Evolutionary conservation across 78 protist species (phyloP).

Genomic region (Dictyostelium brefeldianum): DNA sequence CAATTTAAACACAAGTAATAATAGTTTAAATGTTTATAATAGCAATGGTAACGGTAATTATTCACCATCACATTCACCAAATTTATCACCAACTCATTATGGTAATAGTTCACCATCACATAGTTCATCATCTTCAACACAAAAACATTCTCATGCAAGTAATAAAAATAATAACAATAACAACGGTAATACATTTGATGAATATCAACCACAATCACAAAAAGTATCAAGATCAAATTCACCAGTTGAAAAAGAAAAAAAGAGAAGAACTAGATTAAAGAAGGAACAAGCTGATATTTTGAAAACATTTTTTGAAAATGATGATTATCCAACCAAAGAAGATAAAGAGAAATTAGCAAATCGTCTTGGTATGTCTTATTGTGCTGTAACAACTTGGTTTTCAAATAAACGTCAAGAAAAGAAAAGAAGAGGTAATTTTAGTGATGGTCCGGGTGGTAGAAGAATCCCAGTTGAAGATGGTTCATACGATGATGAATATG

Average conservation of each 20-base stretch:
- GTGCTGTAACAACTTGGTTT: conserved; percentile 76
- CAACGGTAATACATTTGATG: background rate
- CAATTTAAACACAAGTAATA: conserved; percentile 3
- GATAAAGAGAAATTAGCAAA: conserved; percentile 57
- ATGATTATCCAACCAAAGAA: conserved; percentile 71
- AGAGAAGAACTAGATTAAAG: conserved; percentile 69
- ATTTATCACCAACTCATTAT: conserved; percentile 3
- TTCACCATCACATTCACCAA: conserved; percentile 7
- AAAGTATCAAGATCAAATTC: conserved; percentile 16
- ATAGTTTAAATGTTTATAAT: background rate
- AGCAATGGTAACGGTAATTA: background rate
- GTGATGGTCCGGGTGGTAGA: conserved; percentile 28
- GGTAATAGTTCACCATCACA: background rate
- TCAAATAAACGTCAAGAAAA: conserved; percentile 75
- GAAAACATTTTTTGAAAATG: conserved; percentile 52
- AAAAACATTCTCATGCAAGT: background rate
- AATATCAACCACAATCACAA: conserved; percentile 6
- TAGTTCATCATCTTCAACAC: background rate
- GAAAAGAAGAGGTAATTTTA: conserved; percentile 13
- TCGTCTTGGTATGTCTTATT: conserved; percentile 37
- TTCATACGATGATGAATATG: background rate
- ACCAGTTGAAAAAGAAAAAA: conserved; percentile 31
- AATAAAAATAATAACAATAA: background rate
- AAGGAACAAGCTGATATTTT: conserved; percentile 51
- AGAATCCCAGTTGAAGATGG: conserved; percentile 3